phyloP scores from a whole-genome alignment of 768 basidiomycete species.

The Trametes meyenii region DNA sequence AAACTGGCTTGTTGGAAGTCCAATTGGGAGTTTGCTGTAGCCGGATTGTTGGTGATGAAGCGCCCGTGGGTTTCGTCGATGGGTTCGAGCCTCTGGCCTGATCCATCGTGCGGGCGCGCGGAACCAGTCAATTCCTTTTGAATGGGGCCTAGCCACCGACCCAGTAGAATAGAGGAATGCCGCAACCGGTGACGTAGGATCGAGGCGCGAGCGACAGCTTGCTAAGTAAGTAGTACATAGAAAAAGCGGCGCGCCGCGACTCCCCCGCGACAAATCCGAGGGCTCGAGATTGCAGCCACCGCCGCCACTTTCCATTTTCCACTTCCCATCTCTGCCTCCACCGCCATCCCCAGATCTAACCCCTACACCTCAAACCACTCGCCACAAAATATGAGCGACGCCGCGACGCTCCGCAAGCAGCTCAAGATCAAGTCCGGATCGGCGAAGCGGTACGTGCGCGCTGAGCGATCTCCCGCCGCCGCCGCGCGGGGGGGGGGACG shows the following conservation, averaged over 20 bases:
- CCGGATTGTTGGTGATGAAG: not conserved
- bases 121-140: no score
- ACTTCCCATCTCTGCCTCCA: not conserved
- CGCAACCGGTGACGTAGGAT: no score
- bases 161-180: no score
- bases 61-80: not conserved
- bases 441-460: constrained; percentile 58
- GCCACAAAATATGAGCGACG: constrained; percentile 47
- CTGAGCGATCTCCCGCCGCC: not conserved
- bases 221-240: no score
- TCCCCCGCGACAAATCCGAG: no score
- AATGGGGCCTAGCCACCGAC: no score
- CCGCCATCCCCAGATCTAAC: not conserved
- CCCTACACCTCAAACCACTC: not conserved
- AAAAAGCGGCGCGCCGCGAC: no score
- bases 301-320: not conserved
- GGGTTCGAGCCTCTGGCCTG: no score
- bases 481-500: not conserved
- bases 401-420: constrained; percentile 56
- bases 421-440: constrained; percentile 78
- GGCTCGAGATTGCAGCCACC: not conserved
- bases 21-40: no score
- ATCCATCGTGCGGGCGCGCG: not conserved
- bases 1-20: no score
- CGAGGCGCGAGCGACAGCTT: no score